Evolutionary conservation across 2,329 filamentous ascomycete species (phyloP), one percentile per base, ranked within the genome.

Genomic region (Malbranchea cinnamomea): DNA sequence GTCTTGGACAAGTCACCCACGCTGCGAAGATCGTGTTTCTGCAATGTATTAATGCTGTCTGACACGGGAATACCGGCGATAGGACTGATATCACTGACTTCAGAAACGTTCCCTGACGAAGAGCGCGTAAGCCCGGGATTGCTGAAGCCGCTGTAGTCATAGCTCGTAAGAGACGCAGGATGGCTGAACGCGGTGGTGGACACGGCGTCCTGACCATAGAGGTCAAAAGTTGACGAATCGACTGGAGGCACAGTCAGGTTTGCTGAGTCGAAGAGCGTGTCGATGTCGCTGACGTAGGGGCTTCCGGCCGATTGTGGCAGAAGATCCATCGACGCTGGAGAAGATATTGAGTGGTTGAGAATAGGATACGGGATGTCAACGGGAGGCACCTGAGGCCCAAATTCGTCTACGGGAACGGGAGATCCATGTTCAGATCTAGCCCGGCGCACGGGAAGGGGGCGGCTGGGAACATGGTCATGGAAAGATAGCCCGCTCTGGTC

Each of bases 51-150:
- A n/a, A n/a, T n/a, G n/a, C n/a, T n/a, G n/a, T n/a, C n/a, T n/a
- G n/a, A n/a, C n/a, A n/a, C n/a, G n/a, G n/a, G 32, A 5, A 31
- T 16, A n/a, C 26, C 25, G 10, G 26, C 13, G 42, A 48, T 10
- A 47, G 48, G 28, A 53, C 47, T 46, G 30, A 52, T 58, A 25
- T 65, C 62, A 17, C 62, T 61, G 8, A 54, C 49, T 38, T 65
- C 62, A 3, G 62, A 64, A 12, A 57, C 47, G 26, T 63, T 60
- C n/a, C 59, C 60, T 4, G 60, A 63, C 3, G 62, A 63, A 6
- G 60, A 62, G 7, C 53, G 57, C 2, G 57, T 49, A 8, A 59
- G 44, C 6, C 55, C 49, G 16, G 53, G 48, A 14, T 51, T 50
- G 10, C 42, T 49, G 30, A 56, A 50, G 14, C 49, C 53, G 33